phyloP scores from a whole-genome alignment of 768 basidiomycete species.

The Butyriboletus loyo region DNA sequence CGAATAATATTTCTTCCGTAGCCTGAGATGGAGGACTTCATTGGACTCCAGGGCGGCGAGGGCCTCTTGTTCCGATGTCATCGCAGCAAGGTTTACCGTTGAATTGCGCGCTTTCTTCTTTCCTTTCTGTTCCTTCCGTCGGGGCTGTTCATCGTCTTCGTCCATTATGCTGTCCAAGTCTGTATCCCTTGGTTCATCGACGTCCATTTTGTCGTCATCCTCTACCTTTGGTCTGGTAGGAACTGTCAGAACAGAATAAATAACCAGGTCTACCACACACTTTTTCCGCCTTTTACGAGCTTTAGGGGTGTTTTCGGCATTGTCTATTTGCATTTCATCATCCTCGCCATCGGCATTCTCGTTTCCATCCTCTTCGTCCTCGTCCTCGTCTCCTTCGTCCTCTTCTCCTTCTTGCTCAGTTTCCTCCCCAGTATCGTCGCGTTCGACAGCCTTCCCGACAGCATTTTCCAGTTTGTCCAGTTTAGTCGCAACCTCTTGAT shows the following conservation, averaged over 20 bases:
- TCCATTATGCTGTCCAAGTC: conserved; percentile 38
- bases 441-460: conserved; percentile 60
- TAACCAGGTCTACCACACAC: conserved; percentile 3
- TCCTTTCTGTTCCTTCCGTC: conserved; percentile 41
- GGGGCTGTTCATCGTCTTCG: conserved; percentile 34
- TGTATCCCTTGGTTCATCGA: conserved; percentile 43
- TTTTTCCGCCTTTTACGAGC: conserved; percentile 34
- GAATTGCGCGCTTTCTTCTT: conserved; percentile 61
- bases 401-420: conserved; percentile 35
- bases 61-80: conserved; percentile 68
- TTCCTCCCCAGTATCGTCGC: conserved; percentile 35
- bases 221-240: conserved; percentile 20
- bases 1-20: conserved; percentile 82
- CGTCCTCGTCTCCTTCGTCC: conserved; percentile 36
- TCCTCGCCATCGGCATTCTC: conserved; percentile 32
- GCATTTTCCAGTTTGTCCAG: conserved; percentile 66
- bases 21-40: conserved; percentile 59
- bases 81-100: conserved; percentile 64
- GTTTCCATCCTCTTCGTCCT: conserved; percentile 36
- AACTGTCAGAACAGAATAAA: conserved; percentile 9
- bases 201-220: conserved; percentile 54
- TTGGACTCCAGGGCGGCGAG: conserved; percentile 67
- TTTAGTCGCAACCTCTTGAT: conserved; percentile 57
- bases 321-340: conserved; percentile 31
- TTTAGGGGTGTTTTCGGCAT: conserved; percentile 21